Conservation (phyloP, 345 rosid genomes). For the Passiflora organensis region DNA sequence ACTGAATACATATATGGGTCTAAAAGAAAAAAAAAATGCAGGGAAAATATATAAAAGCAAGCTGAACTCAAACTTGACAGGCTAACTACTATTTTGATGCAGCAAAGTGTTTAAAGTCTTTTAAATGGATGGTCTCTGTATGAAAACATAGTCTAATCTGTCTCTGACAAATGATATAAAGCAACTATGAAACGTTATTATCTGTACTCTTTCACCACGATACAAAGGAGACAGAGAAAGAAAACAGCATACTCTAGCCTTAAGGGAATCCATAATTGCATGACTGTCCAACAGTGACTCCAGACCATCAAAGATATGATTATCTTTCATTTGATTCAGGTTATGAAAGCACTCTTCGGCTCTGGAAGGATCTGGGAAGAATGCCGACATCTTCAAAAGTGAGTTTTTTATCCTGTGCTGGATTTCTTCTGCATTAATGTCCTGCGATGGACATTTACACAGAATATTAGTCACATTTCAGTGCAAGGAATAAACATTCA, state of each 20-base stretch:
- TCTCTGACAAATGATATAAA: neutral
- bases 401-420: constrained; percentile 36
- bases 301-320: constrained; percentile 46
- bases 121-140: neutral
- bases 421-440: constrained; percentile 41
- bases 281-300: constrained; percentile 47
- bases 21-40: too few relatives aligned
- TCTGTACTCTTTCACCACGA: too few relatives aligned
- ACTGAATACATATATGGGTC: too few relatives aligned
- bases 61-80: too few relatives aligned
- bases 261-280: constrained; percentile 34
- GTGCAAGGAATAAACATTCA: neutral
- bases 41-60: too few relatives aligned
- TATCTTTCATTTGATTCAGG: constrained; percentile 59
- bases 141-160: neutral
- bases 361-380: constrained; percentile 65
- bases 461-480: constrained; percentile 6
- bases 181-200: too few relatives aligned
- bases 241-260: constrained; percentile 38
- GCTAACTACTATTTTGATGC: too few relatives aligned
- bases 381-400: constrained; percentile 65
- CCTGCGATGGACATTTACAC: constrained; percentile 40
- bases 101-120: neutral
- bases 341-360: constrained; percentile 67
- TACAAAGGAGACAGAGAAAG: constrained; percentile 2